Conservation (phyloP, 2,329 filamentous ascomycete genomes). For the Penicillium sp. region DNA sequence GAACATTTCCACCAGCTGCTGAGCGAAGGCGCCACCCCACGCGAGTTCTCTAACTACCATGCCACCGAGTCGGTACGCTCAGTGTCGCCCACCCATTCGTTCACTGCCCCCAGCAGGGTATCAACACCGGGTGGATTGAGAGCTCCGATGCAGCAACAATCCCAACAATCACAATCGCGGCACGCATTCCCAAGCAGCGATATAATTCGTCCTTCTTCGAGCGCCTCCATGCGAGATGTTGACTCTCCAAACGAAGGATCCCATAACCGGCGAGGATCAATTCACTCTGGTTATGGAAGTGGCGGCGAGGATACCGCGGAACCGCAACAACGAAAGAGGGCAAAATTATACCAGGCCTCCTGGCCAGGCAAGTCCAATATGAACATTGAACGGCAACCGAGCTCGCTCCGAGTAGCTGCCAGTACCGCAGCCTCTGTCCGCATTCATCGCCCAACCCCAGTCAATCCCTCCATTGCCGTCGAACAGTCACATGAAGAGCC, state of each 20-base stretch:
- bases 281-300: slow-evolving; percentile 60
- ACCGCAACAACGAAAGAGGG: slow-evolving; percentile 65
- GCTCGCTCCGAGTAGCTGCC: slow-evolving; percentile 81
- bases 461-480: slow-evolving; percentile 35
- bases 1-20: slow-evolving; percentile 43
- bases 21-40: slow-evolving; percentile 41
- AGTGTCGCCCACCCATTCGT: slow-evolving; percentile 37
- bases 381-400: slow-evolving; percentile 62
- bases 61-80: slow-evolving; percentile 30
- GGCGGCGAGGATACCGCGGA: slow-evolving; percentile 62
- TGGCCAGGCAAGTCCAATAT: slow-evolving; percentile 64
- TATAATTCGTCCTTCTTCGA: slow-evolving; percentile 55
- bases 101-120: slow-evolving; percentile 32
- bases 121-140: slow-evolving; percentile 34
- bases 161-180: slow-evolving; percentile 13
- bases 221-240: slow-evolving; percentile 48
- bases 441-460: slow-evolving; percentile 65
- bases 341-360: slow-evolving; percentile 66
- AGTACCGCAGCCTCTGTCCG: slow-evolving; percentile 85
- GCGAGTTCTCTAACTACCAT: slow-evolving; percentile 33
- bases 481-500: slow-evolving; percentile 39
- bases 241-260: slow-evolving; percentile 27
- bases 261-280: slow-evolving; percentile 32
- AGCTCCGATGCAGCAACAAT: slow-evolving; percentile 23
- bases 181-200: slow-evolving; percentile 37